Conservation (phyloP, 768 basidiomycete genomes). For the Butyriboletus loyo region DNA sequence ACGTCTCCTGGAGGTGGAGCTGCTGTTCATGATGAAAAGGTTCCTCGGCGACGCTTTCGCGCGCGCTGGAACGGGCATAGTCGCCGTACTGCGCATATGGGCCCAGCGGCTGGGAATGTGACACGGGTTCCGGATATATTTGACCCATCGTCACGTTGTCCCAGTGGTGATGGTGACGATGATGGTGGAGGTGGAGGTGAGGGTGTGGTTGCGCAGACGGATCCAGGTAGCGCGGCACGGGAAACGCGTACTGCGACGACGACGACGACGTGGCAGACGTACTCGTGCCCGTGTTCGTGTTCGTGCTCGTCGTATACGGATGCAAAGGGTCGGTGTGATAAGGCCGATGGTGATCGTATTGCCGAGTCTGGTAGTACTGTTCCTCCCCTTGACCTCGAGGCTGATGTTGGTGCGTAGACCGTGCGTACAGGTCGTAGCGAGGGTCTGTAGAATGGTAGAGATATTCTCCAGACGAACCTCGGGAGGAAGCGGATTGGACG, state of each 20-base stretch:
- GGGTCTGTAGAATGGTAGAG: conserved; percentile 9
- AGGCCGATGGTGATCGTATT: conserved; percentile 9
- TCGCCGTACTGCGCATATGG: conserved; percentile 4
- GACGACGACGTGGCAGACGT: too few species aligned
- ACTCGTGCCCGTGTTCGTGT: too few species aligned
- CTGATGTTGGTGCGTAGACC: conserved; percentile 11
- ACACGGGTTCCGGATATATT: conserved; percentile 4
- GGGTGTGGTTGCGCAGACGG: conserved; percentile 5
- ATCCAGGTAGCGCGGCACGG: conserved; percentile 8
- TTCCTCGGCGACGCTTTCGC: neutral
- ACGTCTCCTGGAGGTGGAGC: conserved; percentile 49
- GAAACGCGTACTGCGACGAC: conserved; percentile 4
- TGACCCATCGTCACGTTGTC: neutral
- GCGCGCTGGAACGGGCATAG: neutral
- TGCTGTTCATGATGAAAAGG: conserved; percentile 13
- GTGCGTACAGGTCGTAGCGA: conserved; percentile 16
- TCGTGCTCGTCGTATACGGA: neutral
- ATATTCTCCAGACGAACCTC: conserved; percentile 14
- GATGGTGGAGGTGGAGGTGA: too few species aligned
- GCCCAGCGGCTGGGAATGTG: neutral
- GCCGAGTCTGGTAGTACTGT: conserved; percentile 26
- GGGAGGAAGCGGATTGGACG: conserved; percentile 19
- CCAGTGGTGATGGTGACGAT: too few species aligned
- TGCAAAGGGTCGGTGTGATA: conserved; percentile 6
- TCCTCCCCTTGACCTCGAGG: conserved; percentile 10